These are phyloP conservation scores for Triticum urartu DNA, from an alignment of 176 grass and related monocot species.

Conservation along the genomic window DNA sequence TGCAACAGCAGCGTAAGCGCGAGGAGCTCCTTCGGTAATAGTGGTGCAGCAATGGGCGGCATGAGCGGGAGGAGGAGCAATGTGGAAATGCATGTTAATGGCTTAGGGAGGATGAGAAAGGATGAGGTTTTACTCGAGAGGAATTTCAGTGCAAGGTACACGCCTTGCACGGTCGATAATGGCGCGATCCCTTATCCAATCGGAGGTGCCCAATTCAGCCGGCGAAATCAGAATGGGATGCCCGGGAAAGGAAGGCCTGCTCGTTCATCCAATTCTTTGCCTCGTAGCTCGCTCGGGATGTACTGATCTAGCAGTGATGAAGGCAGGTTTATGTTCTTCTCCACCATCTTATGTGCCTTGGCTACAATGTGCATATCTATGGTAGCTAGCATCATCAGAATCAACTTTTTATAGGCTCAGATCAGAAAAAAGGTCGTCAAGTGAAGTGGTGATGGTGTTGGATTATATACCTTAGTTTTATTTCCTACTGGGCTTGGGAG, in stretches of 20 bases:
- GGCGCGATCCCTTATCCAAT: conserved; percentile 39
- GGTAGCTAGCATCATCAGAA: not conserved
- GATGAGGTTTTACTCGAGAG: conserved; percentile 70
- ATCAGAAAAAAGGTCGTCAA: not conserved
- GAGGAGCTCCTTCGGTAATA: conserved; percentile 50
- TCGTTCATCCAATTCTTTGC: conserved; percentile 39
- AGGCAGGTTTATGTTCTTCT: conserved; percentile 5
- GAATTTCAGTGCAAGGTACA: conserved; percentile 61
- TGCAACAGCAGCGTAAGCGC: conserved; percentile 77
- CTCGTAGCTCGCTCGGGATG: conserved; percentile 45
- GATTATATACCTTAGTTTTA: conserved; percentile 26
- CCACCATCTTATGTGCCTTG: not conserved
- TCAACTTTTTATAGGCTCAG: conserved; percentile 17
- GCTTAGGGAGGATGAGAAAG: conserved; percentile 51
- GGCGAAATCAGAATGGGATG: conserved; percentile 41
- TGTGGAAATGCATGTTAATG: conserved; percentile 39
- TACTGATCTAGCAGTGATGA: conserved; percentile 33
- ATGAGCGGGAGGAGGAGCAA: conserved; percentile 52
- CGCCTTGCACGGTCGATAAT: conserved; percentile 36
- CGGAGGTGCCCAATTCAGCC: conserved; percentile 26
- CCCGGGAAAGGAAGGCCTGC: conserved; percentile 39
- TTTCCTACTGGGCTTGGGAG: conserved; percentile 21
- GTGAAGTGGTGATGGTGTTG: conserved; percentile 15
- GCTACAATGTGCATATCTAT: conserved; percentile 32
- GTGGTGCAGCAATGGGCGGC: conserved; percentile 6